Evolutionary conservation across 257 asterid species (phyloP), one percentile per base, ranked within the genome.

Genomic region (Solanum rostratum): DNA sequence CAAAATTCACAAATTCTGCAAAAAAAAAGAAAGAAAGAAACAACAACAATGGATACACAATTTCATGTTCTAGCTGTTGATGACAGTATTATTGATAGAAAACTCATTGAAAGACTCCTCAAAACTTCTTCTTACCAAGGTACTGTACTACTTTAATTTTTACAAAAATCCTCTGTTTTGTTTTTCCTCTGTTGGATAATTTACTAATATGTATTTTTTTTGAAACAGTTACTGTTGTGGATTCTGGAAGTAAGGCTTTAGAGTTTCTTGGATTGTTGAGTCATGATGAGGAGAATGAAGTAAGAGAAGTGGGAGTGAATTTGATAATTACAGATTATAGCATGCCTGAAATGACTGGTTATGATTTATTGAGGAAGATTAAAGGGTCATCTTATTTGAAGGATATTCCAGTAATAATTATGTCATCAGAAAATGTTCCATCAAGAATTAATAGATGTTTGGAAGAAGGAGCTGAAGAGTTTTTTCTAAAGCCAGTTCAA

Each of bases 371-470:
- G 46, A 84, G 80, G 43, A 84, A 70, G 53, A 41, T 84, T 78
- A 84, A 84, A 90, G 89, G 85, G 54, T 92, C 93, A 10, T 80
- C 84, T 2, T 62, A 52, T 5, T 89, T 91, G 7, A 92, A 84
- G 81, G 93, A 92, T 66, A 88, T 91, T 33, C 94, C 96, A 65
- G 96, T 92, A 4, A 94, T 92, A 50, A 90, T 92, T 29, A 92
- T 92, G 96, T 92, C 94, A 24, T 92, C 96, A 4, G 94, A 92
- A 65, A 90, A 92, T 85, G 89, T 91, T 16, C 92, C 92, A 19
- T 90, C 96, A 54, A 90, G 93, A 57, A 92, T 92, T 18, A 87
- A 88, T 83, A 92, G 85, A 62, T 92, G 96, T 52, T 87, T 92
- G 63, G 93, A 91, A 69, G 84, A 91, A 74, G 94, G 94, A 20